Evolutionary conservation across 1,139 yeast genomes (phyloP), one percentile per base, ranked within the genome.

Genomic region (Candida sanyaensis): DNA sequence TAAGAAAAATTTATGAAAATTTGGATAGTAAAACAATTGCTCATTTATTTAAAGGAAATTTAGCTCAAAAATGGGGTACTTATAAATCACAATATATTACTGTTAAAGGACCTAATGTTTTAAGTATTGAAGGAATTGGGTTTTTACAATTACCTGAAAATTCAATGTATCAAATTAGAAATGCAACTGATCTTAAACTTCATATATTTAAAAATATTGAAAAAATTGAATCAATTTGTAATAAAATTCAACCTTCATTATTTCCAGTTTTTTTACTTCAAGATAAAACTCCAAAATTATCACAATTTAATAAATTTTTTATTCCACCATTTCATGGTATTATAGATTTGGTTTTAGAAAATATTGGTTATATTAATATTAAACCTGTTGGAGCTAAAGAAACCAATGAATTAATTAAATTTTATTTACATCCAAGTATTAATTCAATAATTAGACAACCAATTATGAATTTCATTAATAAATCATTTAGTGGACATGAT

Each of bases 251-350:
- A 61, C 64, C 1, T 4, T 37, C 49, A 21, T 51, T 69, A 42
- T 54, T 53, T 3, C 65, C 66, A 29, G 57, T 63, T 23, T 69
- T 79, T 47, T 66, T 69, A 46, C 62, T 73, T 1, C 6, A 41
- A 75, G 1, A 58, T 61, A 12, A 57, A 63, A 1, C 40, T 21
- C n/a, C 24, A 7, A 26, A 28, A 2, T 31, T 42, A 21, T 36
- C 36, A 5, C 5, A 38, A 8, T 21, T 37, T 2, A 34, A 33
- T 9, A 4, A 33, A 17, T 60, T 77, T 54, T 69, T 78, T 2
- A 68, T 86, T 5, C 91, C 92, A 0, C 88, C 88, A n/a, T 85
- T 85, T 55, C 69, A 67, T 45, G 95, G 92, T 0, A 68, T 82
- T 2, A 71, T 86, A 17, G 93, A 88, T 56, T 59, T 89, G 27